Percentiles rank a stretch among this genome's conserved stretches.
These are phyloP conservation scores for Monilinia aucupariae DNA, from an alignment of 2,329 filamentous ascomycete genomes.

Conservation along the genomic window DNA sequence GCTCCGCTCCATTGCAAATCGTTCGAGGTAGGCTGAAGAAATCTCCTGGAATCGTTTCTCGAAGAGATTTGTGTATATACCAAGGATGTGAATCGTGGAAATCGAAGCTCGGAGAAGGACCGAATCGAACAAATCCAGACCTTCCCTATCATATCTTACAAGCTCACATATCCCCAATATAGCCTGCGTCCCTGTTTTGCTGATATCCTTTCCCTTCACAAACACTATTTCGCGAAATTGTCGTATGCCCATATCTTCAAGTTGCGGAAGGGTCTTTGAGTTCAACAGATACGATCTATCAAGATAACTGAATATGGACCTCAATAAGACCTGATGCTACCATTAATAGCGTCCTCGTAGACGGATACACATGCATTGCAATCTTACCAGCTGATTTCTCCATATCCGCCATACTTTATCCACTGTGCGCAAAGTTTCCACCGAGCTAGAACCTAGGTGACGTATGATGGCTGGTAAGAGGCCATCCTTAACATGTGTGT, in stretches of 20 bases:
- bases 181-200: conserved; percentile 38
- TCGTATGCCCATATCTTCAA: conserved; percentile 74
- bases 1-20: conserved; percentile 65
- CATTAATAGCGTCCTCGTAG: conserved; percentile 13
- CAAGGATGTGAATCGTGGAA: conserved; percentile 78
- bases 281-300: conserved; percentile 84
- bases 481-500: conserved; percentile 57
- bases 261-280: conserved; percentile 60
- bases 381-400: conserved; percentile 67
- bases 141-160: conserved; percentile 64
- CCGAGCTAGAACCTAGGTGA: conserved; percentile 46
- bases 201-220: conserved; percentile 31
- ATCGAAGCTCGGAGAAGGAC: conserved; percentile 68
- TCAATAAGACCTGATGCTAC: conserved; percentile 58
- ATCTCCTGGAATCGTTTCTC: conserved; percentile 67
- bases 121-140: conserved; percentile 52
- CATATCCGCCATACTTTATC: conserved; percentile 66
- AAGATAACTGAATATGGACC: conserved; percentile 89
- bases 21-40: conserved; percentile 62
- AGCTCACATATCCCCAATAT: conserved; percentile 66
- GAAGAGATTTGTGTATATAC: conserved; percentile 72
- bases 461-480: conserved; percentile 52
- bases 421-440: conserved; percentile 57
- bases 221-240: conserved; percentile 64
- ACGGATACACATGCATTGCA: background rate